These are phyloP conservation scores for Rugiboletus extremiorientalis DNA, from an alignment of 1,284 basidiomycete species.

Conservation along the genomic window DNA sequence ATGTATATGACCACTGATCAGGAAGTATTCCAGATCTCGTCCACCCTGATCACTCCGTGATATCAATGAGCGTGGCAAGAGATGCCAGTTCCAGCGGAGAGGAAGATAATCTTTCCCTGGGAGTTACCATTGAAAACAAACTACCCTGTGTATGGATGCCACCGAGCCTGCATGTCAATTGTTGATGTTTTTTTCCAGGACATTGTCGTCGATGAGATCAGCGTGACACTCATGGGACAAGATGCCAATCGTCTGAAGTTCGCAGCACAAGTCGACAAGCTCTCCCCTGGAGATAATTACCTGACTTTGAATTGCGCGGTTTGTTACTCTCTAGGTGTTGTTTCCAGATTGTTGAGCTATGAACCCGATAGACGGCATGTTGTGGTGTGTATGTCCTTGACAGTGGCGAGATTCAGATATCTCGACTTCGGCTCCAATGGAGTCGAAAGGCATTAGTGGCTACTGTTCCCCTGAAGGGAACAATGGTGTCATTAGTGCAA, in stretches of 20 bases:
- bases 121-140: slow-evolving; percentile 57
- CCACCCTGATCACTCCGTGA: slow-evolving; percentile 65
- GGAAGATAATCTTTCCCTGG: slow-evolving; percentile 65
- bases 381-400: slow-evolving; percentile 63
- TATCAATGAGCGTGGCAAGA: slow-evolving; percentile 50
- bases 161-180: slow-evolving; percentile 1
- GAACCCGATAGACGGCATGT: slow-evolving; percentile 52
- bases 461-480: slow-evolving; percentile 25
- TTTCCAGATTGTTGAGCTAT: not conserved
- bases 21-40: slow-evolving; percentile 50
- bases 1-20: slow-evolving; percentile 11
- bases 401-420: slow-evolving; percentile 57
- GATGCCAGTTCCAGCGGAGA: slow-evolving; percentile 50
- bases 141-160: slow-evolving; percentile 63
- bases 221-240: slow-evolving; percentile 51
- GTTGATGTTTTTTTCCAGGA: slow-evolving; percentile 36
- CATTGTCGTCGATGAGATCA: slow-evolving; percentile 51
- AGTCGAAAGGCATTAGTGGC: slow-evolving; percentile 39
- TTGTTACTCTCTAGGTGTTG: slow-evolving; percentile 28
- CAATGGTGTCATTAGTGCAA: slow-evolving; percentile 45
- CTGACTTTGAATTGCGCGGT: slow-evolving; percentile 70
- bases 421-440: slow-evolving; percentile 61
- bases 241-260: slow-evolving; percentile 59
- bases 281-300: slow-evolving; percentile 55
- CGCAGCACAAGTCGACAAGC: slow-evolving; percentile 33